Evolutionary conservation across 1,284 basidiomycete genomes (phyloP), one percentile per base, ranked within the genome.

Genomic region (Heterobasidion occidentale): DNA sequence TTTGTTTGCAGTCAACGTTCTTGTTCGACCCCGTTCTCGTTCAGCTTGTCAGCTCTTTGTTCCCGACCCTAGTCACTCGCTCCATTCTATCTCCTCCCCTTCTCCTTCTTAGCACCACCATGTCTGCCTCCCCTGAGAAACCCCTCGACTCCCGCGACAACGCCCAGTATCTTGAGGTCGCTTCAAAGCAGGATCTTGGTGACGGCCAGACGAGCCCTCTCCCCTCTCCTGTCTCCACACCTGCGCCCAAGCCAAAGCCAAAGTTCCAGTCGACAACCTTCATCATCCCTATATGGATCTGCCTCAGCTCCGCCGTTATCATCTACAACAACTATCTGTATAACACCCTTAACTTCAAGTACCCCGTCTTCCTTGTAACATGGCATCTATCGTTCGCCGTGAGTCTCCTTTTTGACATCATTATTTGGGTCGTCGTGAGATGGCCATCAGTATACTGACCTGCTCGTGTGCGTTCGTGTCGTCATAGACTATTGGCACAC

Each of bases 291-390:
- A 72, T 94, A 58, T 94, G 93, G 95, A 98, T 98, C 69, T 75
- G 84, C 14, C 88, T 97, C 65, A 91, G 87, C 60, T 92, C 92
- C 46, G 73, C 84, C 9, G 95, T 98, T 67, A 98, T 98, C 74
- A 86, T 98, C 57, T 98, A 98, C 84, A 98, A 98, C 82, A 95
- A 94, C 72, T 90, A 90, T 68, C 75, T 97, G 68, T 94, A 94
- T 75, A 87, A 88, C 69, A 81, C 79, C 54, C 81, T 92, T 65
- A 72, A 86, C 61, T 96, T 96, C 78, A 81, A 81, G 63, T 96
- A 76, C 74, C 92, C 92, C 46, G 88, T 94, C 62, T 94, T 94
- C 73, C 80, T 91, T 55, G 92, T 93, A 57, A 94, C 92, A 57
- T 94, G 81, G 81, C 92, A 93, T 71, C 77, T 94, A 45, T 76